Evolutionary conservation across 1,139 yeast genomes (phyloP).

Genomic region (Suhomyces taliae): DNA sequence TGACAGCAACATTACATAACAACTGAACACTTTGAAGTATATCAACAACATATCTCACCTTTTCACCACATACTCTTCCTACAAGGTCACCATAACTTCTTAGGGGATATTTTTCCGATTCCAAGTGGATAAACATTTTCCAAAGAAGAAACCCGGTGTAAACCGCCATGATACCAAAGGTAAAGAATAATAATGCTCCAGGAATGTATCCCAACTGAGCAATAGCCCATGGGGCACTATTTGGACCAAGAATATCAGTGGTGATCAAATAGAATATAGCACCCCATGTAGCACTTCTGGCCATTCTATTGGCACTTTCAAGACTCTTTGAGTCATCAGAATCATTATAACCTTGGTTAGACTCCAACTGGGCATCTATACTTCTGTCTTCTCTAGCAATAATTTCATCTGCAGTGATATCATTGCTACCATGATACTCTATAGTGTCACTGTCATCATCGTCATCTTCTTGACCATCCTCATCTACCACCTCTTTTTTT

Average conservation of each 20-base stretch:
- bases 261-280: slow-evolving; percentile 3
- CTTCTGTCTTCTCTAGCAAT: neutral
- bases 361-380: neutral
- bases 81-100: slow-evolving; percentile 3
- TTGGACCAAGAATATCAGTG: slow-evolving; percentile 4
- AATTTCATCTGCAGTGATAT: too few species aligned
- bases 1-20: slow-evolving; percentile 2
- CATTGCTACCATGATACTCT: too few species aligned
- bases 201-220: slow-evolving; percentile 2
- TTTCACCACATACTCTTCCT: slow-evolving; percentile 2
- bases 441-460: too few species aligned
- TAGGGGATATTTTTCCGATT: slow-evolving; percentile 2
- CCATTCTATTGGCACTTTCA: neutral
- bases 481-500: neutral
- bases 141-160: slow-evolving; percentile 2
- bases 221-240: slow-evolving; percentile 2
- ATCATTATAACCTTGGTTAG: neutral
- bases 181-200: slow-evolving; percentile 1
- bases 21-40: slow-evolving; percentile 2
- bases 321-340: neutral
- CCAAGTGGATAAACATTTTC: slow-evolving; percentile 1
- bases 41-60: slow-evolving; percentile 2
- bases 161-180: slow-evolving; percentile 1
- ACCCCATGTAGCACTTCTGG: slow-evolving; percentile 3
- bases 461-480: too few species aligned